These are phyloP conservation scores for Cyclostephanos invisitatus DNA, from an alignment of 108 stramenopile genomes.

Conservation along the genomic window DNA sequence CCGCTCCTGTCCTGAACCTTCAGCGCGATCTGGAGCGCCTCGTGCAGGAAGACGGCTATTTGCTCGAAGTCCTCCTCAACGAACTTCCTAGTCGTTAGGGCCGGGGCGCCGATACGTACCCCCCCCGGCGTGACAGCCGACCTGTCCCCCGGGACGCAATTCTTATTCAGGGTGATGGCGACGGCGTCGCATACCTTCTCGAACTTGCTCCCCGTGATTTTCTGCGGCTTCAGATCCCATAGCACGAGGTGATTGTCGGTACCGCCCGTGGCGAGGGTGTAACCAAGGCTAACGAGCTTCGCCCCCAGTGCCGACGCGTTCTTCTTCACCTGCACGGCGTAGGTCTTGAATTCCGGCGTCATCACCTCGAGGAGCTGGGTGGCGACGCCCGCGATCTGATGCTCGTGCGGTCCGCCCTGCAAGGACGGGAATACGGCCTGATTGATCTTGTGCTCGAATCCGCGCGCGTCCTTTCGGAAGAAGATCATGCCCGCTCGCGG, in stretches of 20 bases:
- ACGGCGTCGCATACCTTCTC: slow-evolving; percentile 98
- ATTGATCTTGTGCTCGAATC: slow-evolving; percentile 94
- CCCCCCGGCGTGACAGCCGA: slow-evolving; percentile 99
- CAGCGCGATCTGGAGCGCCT: slow-evolving; percentile 82
- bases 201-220: slow-evolving; percentile 96
- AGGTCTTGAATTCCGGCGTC: slow-evolving; percentile 96
- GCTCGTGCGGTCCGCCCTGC: slow-evolving; percentile 99
- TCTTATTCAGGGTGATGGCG: slow-evolving; percentile 99
- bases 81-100: slow-evolving; percentile 89
- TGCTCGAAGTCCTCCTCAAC: slow-evolving; percentile 96
- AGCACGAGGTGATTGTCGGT: slow-evolving; percentile 99
- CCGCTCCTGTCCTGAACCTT: slow-evolving; percentile 88
- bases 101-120: slow-evolving; percentile 96
- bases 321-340: slow-evolving; percentile 90
- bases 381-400: slow-evolving; percentile 99
- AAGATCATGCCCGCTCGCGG: slow-evolving; percentile 99
- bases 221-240: slow-evolving; percentile 97
- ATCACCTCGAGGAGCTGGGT: slow-evolving; percentile 97
- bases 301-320: slow-evolving; percentile 93
- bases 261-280: slow-evolving; percentile 95
- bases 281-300: slow-evolving; percentile 86
- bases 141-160: slow-evolving; percentile 97
- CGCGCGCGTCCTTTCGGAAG: slow-evolving; percentile 97
- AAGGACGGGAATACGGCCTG: slow-evolving; percentile 99
- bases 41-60: slow-evolving; percentile 93